phyloP scores from a whole-genome alignment of 73 alveolate species.

The Paraurostyla sp. region DNA sequence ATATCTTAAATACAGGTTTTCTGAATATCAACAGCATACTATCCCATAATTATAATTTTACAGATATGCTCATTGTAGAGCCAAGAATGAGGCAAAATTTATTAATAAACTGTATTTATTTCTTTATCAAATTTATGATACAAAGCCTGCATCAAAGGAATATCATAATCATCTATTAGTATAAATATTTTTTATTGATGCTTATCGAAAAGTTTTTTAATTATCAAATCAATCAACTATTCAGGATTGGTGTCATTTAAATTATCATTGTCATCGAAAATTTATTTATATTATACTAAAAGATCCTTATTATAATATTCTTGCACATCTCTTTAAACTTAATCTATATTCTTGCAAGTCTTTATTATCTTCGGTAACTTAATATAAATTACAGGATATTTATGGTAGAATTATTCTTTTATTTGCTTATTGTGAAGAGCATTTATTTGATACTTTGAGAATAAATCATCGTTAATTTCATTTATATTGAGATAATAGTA shows the following conservation, averaged over 20 bases:
- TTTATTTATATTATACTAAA: neutral
- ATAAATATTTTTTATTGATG: neutral
- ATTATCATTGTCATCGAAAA: neutral
- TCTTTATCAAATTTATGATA: neutral
- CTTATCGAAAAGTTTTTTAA: neutral
- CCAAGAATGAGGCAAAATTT: slow-evolving; percentile 5
- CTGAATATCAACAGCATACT: neutral
- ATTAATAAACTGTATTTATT: neutral
- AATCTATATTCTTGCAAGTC: neutral
- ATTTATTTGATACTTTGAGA: neutral
- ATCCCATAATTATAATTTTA: neutral
- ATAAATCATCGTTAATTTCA: neutral
- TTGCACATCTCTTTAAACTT: neutral
- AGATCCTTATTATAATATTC: slow-evolving; percentile 3
- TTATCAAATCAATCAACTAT: neutral
- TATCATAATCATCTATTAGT: slow-evolving; percentile 9
- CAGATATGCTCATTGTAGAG: neutral
- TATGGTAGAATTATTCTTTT: neutral
- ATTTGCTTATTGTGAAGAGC: neutral
- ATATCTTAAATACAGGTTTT: neutral
- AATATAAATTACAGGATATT: slow-evolving; percentile 14
- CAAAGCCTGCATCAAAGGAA: neutral
- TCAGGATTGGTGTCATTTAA: neutral
- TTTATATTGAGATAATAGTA: neutral
- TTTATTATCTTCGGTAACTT: slow-evolving; percentile 7